Base-by-base conservation (phyloP, 768 basidiomycete genomes). In the Pulveroboletus frians region DNA sequence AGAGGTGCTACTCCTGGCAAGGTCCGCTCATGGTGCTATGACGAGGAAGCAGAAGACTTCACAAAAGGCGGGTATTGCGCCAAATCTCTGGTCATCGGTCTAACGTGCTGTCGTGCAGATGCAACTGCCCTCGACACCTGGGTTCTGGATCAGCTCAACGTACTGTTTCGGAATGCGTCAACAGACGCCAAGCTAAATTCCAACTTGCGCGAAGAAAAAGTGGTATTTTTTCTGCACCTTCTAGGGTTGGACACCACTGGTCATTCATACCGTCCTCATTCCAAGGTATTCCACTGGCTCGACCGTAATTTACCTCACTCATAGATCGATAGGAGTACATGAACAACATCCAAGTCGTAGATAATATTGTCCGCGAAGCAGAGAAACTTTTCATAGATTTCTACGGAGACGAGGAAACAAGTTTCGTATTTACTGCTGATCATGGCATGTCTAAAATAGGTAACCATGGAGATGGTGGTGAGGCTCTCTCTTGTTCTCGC, bases 391-490 rank as follows among this genome's bases (percentile, higher is more conserved):
- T 92, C 18, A 62, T 67, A 1, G 71, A 79, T 5, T 92, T 86
- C 62, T 92, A 82, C 57, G 58, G 69, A 29, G 85, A 88, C 50
- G 69, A 80, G 18, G 78, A 84, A 47, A 91, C 88, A 0, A 79
- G 78, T 50, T 92, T 76, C 60, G 67, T 92, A 29, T 92, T 90
- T 63, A 92, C 87, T 3, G 88, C 91, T 0, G 91, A 93, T 64
- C 91, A 93, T 61, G 91, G 91, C 9, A 93, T 93, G 91, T 88
- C 86, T 4, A 78, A 74, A 29, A 85, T 90, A 46, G 91, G 91
- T 11, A 92, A 92, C 60, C 91, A 93, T 50, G 91, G 91, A 4
- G 91, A 93, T 52, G 91, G 91, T 32, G 83, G 88, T 86, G 59
- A 62, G 72, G 64, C 45, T 38, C 41, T 8, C 42, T 43, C 37